Evolutionary conservation across 129 eudicot genomes (phyloP), one percentile per base, ranked within the genome.

Genomic region (Escallonia rubra): DNA sequence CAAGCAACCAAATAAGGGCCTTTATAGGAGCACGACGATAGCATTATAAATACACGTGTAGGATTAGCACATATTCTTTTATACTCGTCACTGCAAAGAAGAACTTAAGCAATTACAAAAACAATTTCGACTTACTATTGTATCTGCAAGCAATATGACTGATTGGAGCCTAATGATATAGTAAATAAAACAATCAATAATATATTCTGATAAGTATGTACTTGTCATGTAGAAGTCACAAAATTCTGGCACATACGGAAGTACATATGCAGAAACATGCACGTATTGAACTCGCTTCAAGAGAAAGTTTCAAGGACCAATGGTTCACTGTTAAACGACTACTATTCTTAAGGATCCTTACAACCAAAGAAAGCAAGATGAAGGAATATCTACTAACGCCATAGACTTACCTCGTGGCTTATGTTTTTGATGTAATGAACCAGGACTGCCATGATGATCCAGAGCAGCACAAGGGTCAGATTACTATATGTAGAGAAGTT

Each of bases 401-500:
- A 16, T 50, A 70, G 48, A 65, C 58, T 49, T 84, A 90, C 97
- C 91, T 84, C 98, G 49, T 78, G 80, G 78, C 74, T 92, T 38
- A 79, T 77, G 59, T 82, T 80, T 66, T 88, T 88, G 49, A 92
- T 86, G 87, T 92, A 88, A 80, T 88, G 83, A 48, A 77, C 81
- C 71, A 92, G 73, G 72, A 88, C 78, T 44, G 69, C 91, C 85
- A 88, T 85, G 65, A 86, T 75, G 59, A 83, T 87, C 98, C 98
- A 92, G 43, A 92, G 87, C 76, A 86, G 69, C 70, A 92, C 83
- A 47, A 92, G 84, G 41, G 96, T 88, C 89, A 92, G 64, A 77
- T 88, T 92, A 61, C 84, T 83, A 59, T 79, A 88, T 4, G 97
- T 91, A 2, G 97, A 91, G 62, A 92, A 92, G 78, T 88, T 92